Evolutionary conservation across 2,329 filamentous ascomycete genomes (phyloP).

Genomic region (Epichloe scottii): DNA sequence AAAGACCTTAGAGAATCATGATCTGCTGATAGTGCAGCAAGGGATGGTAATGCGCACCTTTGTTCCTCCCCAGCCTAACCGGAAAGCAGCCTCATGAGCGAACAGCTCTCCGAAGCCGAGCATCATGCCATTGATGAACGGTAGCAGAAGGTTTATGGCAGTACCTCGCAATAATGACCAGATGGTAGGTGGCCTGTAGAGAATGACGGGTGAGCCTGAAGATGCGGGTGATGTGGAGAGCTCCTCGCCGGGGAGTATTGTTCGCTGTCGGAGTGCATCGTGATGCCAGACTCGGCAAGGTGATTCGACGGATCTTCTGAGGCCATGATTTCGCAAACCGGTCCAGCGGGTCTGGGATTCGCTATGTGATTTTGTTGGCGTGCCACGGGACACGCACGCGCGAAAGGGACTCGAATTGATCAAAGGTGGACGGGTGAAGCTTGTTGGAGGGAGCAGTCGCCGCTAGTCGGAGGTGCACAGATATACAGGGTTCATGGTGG

Average conservation of each 20-base stretch:
- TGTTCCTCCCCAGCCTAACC: constrained; percentile 85
- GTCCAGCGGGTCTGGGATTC: neutral
- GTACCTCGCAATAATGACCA: constrained; percentile 79
- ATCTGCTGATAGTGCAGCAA: neutral
- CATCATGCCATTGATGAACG: constrained; percentile 98
- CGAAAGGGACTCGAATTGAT: neutral
- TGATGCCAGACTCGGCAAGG: constrained; percentile 61
- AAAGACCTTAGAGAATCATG: neutral
- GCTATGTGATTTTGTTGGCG: neutral
- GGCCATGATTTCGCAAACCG: constrained; percentile 31
- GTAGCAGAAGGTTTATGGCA: constrained; percentile 88
- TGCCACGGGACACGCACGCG: neutral
- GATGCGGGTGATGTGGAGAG: constrained; percentile 48
- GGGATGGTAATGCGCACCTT: constrained; percentile 46
- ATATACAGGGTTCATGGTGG: neutral
- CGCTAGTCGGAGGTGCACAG: neutral
- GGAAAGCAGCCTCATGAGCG: constrained; percentile 87
- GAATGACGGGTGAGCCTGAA: constrained; percentile 56
- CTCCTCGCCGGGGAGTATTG: constrained; percentile 59
- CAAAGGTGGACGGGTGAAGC: neutral
- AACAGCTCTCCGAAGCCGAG: constrained; percentile 93
- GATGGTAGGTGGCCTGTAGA: constrained; percentile 80
- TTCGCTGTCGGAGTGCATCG: constrained; percentile 72
- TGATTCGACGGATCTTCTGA: constrained; percentile 37
- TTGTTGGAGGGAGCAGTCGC: neutral